Conservation (phyloP, 2,329 filamentous ascomycete species). For the Hypoxylon sp. region DNA sequence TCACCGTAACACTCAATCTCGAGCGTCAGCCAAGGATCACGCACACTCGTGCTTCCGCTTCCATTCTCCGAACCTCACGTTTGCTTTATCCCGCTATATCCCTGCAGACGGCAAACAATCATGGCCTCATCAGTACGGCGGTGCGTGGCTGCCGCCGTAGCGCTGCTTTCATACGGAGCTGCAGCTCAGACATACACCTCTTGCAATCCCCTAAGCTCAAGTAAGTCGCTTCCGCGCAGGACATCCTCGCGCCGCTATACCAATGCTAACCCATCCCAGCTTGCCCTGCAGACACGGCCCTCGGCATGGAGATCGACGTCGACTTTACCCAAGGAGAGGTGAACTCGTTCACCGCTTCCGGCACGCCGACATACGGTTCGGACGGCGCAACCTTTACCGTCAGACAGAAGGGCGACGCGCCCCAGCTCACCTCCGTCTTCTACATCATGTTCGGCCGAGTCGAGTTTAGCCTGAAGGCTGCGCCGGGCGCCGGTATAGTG, state of each 20-base stretch:
- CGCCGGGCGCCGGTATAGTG: slow-evolving; percentile 89
- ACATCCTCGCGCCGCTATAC: neutral
- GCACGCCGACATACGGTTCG: slow-evolving; percentile 74
- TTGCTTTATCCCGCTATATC: slow-evolving; percentile 12
- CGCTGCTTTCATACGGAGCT: slow-evolving; percentile 33
- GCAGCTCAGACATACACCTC: slow-evolving; percentile 44
- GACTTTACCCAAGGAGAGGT: slow-evolving; percentile 83
- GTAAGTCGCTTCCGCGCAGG: slow-evolving; percentile 33
- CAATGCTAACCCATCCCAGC: slow-evolving; percentile 50
- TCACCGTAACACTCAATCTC: slow-evolving; percentile 10
- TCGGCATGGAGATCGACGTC: slow-evolving; percentile 82
- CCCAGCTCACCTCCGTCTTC: slow-evolving; percentile 87
- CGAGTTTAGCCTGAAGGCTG: slow-evolving; percentile 83
- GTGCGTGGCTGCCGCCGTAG: slow-evolving; percentile 31
- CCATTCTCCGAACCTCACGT: slow-evolving; percentile 13
- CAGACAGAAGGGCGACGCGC: slow-evolving; percentile 78
- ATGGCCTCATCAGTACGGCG: slow-evolving; percentile 38
- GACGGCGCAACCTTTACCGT: slow-evolving; percentile 87
- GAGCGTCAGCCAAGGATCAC: slow-evolving; percentile 9
- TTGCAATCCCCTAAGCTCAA: slow-evolving; percentile 43
- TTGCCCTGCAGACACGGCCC: slow-evolving; percentile 79
- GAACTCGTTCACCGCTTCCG: slow-evolving; percentile 76
- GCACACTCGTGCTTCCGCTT: slow-evolving; percentile 12
- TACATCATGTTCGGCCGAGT: slow-evolving; percentile 99
- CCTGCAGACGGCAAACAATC: slow-evolving; percentile 21